Conservation (phyloP, 2,329 filamentous ascomycete genomes). For the Hymenotorrendiella dingleyae region DNA sequence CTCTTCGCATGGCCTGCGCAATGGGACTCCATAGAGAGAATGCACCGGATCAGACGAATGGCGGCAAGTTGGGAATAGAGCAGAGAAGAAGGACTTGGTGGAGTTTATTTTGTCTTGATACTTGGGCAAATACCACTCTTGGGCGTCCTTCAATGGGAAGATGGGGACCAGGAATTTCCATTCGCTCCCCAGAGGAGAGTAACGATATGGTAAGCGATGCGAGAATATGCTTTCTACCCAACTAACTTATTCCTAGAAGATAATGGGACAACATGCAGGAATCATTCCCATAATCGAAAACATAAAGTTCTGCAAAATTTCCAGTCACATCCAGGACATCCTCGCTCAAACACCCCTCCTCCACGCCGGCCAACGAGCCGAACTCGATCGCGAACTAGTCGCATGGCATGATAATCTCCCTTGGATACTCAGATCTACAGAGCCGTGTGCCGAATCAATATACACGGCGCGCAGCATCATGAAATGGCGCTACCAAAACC, state of each 20-base stretch:
- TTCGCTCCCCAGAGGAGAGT: conserved; percentile 48
- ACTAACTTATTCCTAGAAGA: conserved; percentile 23
- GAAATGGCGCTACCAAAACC: conserved; percentile 77
- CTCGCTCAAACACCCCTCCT: conserved; percentile 65
- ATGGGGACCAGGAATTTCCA: conserved; percentile 62
- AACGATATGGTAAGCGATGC: conserved; percentile 22
- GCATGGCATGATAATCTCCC: conserved; percentile 69
- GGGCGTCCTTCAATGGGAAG: conserved; percentile 65
- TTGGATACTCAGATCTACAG: conserved; percentile 55
- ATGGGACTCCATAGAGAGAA: conserved; percentile 65
- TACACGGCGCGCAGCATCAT: conserved; percentile 67
- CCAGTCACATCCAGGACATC: conserved; percentile 70
- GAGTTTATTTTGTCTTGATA: conserved; percentile 68
- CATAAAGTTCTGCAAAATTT: conserved; percentile 73
- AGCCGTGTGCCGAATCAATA: conserved; percentile 65
- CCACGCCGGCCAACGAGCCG: conserved; percentile 58
- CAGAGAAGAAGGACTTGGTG: conserved; percentile 66
- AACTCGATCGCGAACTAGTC: conserved; percentile 61
- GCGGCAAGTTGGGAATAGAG: conserved; percentile 42
- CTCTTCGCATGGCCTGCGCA: conserved; percentile 68
- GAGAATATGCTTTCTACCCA: neutral
- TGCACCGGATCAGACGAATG: conserved; percentile 28
- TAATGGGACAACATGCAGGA: conserved; percentile 56
- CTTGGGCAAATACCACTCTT: conserved; percentile 66
- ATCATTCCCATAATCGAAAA: conserved; percentile 70